Evolutionary conservation across 768 basidiomycete species (phyloP), one percentile per base, ranked within the genome.

Genomic region (Rhodotorula kratochvilovae): DNA sequence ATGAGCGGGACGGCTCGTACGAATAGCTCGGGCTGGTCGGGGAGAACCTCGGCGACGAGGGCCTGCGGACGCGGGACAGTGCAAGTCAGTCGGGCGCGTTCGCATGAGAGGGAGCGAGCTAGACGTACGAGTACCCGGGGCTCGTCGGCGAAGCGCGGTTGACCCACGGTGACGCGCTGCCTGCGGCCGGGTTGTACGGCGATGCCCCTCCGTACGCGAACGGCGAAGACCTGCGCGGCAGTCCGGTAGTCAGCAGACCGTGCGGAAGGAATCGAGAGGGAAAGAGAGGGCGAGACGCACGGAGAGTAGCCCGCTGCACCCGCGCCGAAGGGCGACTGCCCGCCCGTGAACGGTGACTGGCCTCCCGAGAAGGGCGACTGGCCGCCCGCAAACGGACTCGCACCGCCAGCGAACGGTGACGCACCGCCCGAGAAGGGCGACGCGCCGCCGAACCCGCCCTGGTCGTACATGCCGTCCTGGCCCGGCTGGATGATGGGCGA

Each of bases 401-500:
- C 46, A 2, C 73, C 73, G 8, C 69, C 73, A 13, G 65, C 66
- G 61, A 66, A 73, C 3, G 75, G 66, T 11, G 57, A 65, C 15
- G 61, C 67, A 7, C 67, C 73, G 19, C 75, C 76, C 45, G 61
- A 72, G 4, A 46, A 66, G 62, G 66, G 60, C 10, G 70, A 57
- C 60, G 46, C 42, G 11, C 70, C 68, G 33, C 73, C 64, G 63
- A 74, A 51, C 63, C 73, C 63, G 33, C 76, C 73, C 46, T 70
- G 63, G 35, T 74, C 71, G 66, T 63, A 67, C 45, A 65, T 63
- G 76, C 96, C 94, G 65, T 89, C 89, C 53, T 87, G 89, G 4
- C 78, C 79, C 72, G 88, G 90, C 71, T 88, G 87, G 36, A 90
- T 91, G 46, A 98, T 85, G 1, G 94, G 95, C n/a, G 94, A 96